Conservation (phyloP, 495 filamentous ascomycete species). For the Trichoderma orchidacearum region DNA sequence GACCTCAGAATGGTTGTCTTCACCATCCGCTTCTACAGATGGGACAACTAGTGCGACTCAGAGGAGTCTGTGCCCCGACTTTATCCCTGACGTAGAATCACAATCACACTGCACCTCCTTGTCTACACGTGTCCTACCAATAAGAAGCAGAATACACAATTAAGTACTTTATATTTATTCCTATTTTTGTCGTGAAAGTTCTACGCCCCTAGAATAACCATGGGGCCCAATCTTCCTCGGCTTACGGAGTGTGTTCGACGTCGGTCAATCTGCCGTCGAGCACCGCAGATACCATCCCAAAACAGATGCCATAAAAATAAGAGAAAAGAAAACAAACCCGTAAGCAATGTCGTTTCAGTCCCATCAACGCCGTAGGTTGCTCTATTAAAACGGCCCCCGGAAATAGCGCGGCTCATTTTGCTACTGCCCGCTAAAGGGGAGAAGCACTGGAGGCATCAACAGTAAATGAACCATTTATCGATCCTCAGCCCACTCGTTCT, state of each 20-base stretch:
- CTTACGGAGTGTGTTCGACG: background rate
- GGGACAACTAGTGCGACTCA: no score
- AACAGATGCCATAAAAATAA: background rate
- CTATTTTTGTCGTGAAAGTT: no score
- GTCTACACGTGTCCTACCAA: no score
- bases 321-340: background rate
- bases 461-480: slow-evolving; percentile 19
- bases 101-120: no score
- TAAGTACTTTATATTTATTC: no score
- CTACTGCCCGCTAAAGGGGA: background rate
- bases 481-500: slow-evolving; percentile 80
- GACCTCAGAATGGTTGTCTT: no score
- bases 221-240: background rate
- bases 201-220: no score
- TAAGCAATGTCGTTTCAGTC: background rate
- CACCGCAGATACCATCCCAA: background rate
- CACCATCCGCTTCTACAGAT: no score
- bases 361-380: background rate
- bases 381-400: background rate
- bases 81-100: no score
- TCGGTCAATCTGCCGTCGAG: background rate
- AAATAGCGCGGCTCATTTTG: background rate
- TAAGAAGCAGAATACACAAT: no score
- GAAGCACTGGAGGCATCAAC: background rate
- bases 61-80: no score